Base-by-base conservation (phyloP, 2,329 filamentous ascomycete genomes). In the Arachnopeziza araneosa region DNA sequence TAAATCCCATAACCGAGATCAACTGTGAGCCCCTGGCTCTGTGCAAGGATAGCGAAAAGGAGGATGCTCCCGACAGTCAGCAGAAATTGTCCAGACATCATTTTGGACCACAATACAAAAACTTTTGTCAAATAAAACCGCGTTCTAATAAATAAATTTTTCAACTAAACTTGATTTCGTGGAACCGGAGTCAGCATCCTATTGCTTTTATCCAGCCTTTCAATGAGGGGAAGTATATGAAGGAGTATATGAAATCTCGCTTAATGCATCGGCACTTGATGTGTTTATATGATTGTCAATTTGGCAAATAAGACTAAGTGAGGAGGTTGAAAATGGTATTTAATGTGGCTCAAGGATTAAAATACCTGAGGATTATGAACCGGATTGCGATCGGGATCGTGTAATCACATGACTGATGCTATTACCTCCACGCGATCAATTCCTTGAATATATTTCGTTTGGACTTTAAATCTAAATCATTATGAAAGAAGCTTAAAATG, bases 1-100 rank as follows among this genome's bases (percentile, higher is more conserved):
- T 55, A 59, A 23, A 59, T 19, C 21, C 52, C 50, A 21, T 59
- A 59, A 1, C 52, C 57, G 23, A 59, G 9, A 51, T 59, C 57
- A 36, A 59, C 52, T 51, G 57, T 55, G 17, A 44, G 36, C 6
- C 36, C 36, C 36, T 44, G 36, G 12, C 36, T 44, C 5, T 12
- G 4, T 44, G 36, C 36, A 44, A 12, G 36, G 12, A 44, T 12
- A 14, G 36, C 36, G 36, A 44, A 44, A 44, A 44, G 17, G 36
- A 14, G 30, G 36, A 14, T 44, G 36, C 12, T 44, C 36, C 5
- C 6, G 17, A 44, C 10, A 44, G 17, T 14, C 36, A 44, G 17
- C 36, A 19, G 17, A 14, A 44, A 14, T 7, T 14, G 12, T 14
- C 10, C 36, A 44, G 17, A 44, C 36, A 44, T 17, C 36, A 44